Conservation (phyloP, 345 rosid genomes). For the Lepidium aucheri region DNA sequence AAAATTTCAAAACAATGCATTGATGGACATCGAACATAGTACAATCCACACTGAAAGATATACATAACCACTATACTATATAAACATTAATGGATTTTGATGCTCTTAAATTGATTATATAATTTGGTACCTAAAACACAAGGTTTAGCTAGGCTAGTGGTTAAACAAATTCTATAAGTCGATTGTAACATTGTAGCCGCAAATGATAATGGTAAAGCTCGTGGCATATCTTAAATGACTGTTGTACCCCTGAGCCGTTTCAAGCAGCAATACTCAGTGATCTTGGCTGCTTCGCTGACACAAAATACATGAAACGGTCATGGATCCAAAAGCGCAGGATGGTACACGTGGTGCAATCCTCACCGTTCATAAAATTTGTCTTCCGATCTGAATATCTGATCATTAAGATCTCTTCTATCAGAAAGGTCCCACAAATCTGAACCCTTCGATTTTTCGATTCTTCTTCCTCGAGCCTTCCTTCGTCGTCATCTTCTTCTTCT, state of each 20-base stretch:
- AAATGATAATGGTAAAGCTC: background rate
- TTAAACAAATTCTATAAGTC: background rate
- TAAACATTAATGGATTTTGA: too few relatives aligned
- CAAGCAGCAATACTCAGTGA: background rate
- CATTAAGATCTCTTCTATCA: background rate
- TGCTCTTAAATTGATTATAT: too few relatives aligned
- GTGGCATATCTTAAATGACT: background rate
- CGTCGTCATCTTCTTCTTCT: background rate
- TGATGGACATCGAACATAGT: too few relatives aligned
- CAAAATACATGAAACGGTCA: slow-evolving; percentile 9
- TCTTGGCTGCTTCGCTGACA: slow-evolving; percentile 3
- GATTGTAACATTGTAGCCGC: too few relatives aligned
- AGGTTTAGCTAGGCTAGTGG: too few relatives aligned
- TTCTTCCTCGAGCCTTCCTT: background rate
- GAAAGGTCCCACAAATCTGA: slow-evolving; percentile 17
- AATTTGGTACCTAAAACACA: too few relatives aligned
- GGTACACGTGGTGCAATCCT: slow-evolving; percentile 11
- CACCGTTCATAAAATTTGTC: background rate
- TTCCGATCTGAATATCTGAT: background rate
- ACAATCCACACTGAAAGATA: too few relatives aligned
- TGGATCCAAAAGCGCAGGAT: background rate
- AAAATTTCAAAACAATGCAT: too few relatives aligned
- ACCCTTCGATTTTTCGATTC: slow-evolving; percentile 3
- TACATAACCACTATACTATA: too few relatives aligned
- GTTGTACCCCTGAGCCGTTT: background rate